Evolutionary conservation across 495 filamentous ascomycete genomes (phyloP), one percentile per base, ranked within the genome.

Genomic region (Penicillium lividum): DNA sequence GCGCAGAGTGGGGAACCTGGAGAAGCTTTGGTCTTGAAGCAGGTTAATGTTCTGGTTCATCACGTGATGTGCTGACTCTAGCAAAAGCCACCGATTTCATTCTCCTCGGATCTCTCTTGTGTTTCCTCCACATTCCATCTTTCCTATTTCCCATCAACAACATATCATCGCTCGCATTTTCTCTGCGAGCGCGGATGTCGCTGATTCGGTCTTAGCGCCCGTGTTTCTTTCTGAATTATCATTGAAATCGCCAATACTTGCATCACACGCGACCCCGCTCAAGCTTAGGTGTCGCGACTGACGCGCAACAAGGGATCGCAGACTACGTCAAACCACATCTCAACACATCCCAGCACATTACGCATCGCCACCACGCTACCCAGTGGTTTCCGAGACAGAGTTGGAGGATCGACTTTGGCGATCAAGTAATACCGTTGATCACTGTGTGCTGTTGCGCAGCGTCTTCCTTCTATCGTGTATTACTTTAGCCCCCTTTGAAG

Each of bases 401-500:
- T 59, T 54, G 57, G 48, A 56, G 60, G 57, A 47, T 18, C 54
- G 53, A 55, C 52, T 53, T 58, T 68, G 62, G 66, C 63, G 58
- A 68, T 60, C 62, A 66, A 76, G 73, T 73, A 75, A 73, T 75
- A 74, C 66, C 50, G 68, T 65, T 68, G 68, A 68, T 61, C 57
- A 60, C 65, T 58, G 63, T 60, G 61, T 62, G 65, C 62, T 68
- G 49, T 62, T 63, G 56, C 67, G 55, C 66, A 66, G 65, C 62
- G 63, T 71, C 70, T 72, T 49, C n/a, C 15, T 15, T 69, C 58
- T 61, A 64, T 71, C 73, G 66, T 72, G 73, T 79, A 75, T 75
- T 73, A 70, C 72, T 70, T 67, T 72, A 75, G 57, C 59, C 69
- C 69, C 65, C 68, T 55, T 64, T 69, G 73, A 71, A 70, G 74